A percentile compares a stretch with the other conserved stretches of the same genome.
Conservation (phyloP, 257 asterid species). For the Schizonepeta tenuifolia region DNA sequence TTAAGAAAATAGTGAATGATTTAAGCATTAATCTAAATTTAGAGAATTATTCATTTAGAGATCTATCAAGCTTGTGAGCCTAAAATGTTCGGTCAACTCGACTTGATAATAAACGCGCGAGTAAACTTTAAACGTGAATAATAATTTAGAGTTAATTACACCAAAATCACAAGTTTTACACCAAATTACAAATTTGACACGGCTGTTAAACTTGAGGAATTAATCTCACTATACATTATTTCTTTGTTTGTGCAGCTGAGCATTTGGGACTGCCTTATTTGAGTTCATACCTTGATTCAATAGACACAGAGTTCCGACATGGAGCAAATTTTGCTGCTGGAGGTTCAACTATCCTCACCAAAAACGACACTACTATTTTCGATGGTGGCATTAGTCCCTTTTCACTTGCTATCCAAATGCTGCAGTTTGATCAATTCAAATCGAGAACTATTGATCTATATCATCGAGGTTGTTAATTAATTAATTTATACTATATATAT, state of each 20-base stretch:
- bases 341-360: slow-evolving; percentile 48
- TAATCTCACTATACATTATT: not conserved
- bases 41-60: no score
- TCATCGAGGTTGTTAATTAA: slow-evolving; percentile 35
- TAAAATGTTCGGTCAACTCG: no score
- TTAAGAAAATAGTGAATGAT: no score
- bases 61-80: no score
- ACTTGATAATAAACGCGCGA: no score
- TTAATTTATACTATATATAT: not conserved
- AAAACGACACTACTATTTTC: slow-evolving; percentile 36
- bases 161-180: no score
- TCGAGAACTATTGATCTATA: slow-evolving; percentile 42
- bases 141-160: no score
- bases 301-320: slow-evolving; percentile 47
- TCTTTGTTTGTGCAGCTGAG: slow-evolving; percentile 42
- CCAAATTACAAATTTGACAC: no score
- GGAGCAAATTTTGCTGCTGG: slow-evolving; percentile 63
- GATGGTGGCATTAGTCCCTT: slow-evolving; percentile 49
- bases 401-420: slow-evolving; percentile 46
- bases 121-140: no score
- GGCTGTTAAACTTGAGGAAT: no score
- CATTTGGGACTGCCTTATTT: slow-evolving; percentile 51
- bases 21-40: no score
- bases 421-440: slow-evolving; percentile 47
- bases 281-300: slow-evolving; percentile 57